A percentile compares a stretch with the other conserved stretches of the same genome.
Evolutionary conservation across 805 yeast species (phyloP).

Genomic region (Kuraishia piskuri): DNA sequence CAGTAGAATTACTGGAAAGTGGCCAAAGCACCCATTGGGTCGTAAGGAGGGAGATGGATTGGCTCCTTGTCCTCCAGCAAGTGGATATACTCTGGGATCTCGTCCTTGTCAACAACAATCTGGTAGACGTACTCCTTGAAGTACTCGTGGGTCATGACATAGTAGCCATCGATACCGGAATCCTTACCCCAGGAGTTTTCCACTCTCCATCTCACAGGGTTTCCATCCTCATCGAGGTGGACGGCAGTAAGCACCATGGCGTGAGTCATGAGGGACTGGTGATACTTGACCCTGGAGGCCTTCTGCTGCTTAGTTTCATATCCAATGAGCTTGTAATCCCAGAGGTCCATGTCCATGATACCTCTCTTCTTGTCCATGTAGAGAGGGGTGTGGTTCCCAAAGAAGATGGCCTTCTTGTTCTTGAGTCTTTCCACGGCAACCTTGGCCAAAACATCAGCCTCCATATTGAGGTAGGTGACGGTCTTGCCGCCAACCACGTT

Average conservation of each 20-base stretch:
- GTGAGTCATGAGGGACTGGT: conserved; percentile 77
- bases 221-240: conserved; percentile 55
- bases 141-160: conserved; percentile 65
- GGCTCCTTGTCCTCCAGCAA: conserved; percentile 34
- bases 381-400: conserved; percentile 86
- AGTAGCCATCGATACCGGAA: conserved; percentile 58
- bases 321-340: conserved; percentile 52
- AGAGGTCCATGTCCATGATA: conserved; percentile 61
- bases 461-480: conserved; percentile 45
- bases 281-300: conserved; percentile 61
- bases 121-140: conserved; percentile 71
- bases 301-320: conserved; percentile 45
- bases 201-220: conserved; percentile 61
- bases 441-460: not conserved
- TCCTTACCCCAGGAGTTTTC: conserved; percentile 76
- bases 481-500: conserved; percentile 65
- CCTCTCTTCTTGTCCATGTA: conserved; percentile 58
- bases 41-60: conserved; percentile 64
- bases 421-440: conserved; percentile 39
- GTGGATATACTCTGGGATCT: conserved; percentile 31
- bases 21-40: conserved; percentile 75
- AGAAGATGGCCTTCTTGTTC: conserved; percentile 73
- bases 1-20: conserved; percentile 5
- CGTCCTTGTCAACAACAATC: conserved; percentile 50
- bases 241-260: conserved; percentile 85